Percentiles rank a stretch among this genome's conserved stretches.
Conservation (phyloP, 2,329 filamentous ascomycete genomes). For the Setomelanomma holmii region DNA sequence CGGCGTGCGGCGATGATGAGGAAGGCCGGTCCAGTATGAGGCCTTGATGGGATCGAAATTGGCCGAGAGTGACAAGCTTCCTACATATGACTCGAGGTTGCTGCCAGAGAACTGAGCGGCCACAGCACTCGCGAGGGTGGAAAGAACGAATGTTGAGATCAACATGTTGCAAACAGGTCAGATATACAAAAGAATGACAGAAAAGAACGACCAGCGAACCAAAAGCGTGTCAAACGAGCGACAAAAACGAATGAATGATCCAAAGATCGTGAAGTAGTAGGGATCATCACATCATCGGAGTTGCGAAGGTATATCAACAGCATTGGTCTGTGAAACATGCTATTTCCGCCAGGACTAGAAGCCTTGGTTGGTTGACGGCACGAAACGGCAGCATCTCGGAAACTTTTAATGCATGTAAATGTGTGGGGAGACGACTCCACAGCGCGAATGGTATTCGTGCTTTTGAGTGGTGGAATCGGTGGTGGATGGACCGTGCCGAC, state of each 20-base stretch:
- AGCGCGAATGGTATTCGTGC: slow-evolving; percentile 4
- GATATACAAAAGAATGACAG: slow-evolving; percentile 33
- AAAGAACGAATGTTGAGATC: slow-evolving; percentile 41
- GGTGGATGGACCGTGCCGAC: slow-evolving; percentile 20
- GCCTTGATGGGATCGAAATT: slow-evolving; percentile 65
- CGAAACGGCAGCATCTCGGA: slow-evolving; percentile 22
- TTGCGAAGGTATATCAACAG: slow-evolving; percentile 27
- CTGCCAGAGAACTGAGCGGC: slow-evolving; percentile 51
- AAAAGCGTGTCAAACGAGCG: slow-evolving; percentile 26
- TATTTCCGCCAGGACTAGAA: slow-evolving; percentile 22
- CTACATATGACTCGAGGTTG: slow-evolving; percentile 26
- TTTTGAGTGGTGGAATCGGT: slow-evolving; percentile 25
- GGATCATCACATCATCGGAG: slow-evolving; percentile 10
- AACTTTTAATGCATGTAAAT: slow-evolving; percentile 21
- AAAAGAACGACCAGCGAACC: slow-evolving; percentile 45
- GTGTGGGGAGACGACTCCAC: slow-evolving; percentile 22
- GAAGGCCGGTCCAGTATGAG: slow-evolving; percentile 67
- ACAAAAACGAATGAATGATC: slow-evolving; percentile 26
- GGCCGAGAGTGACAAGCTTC: slow-evolving; percentile 56
- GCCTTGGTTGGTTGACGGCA: slow-evolving; percentile 18
- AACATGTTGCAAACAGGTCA: slow-evolving; percentile 38
- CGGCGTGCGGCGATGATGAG: slow-evolving; percentile 68
- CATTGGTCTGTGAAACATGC: slow-evolving; percentile 25
- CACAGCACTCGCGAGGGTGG: slow-evolving; percentile 42
- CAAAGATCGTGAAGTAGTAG: slow-evolving; percentile 31